Percentiles rank a stretch among this genome's conserved stretches.
Evolutionary conservation across 225 moss, liverwort and hornwort species (phyloP).

Genomic region (Straminergon stramineum): DNA sequence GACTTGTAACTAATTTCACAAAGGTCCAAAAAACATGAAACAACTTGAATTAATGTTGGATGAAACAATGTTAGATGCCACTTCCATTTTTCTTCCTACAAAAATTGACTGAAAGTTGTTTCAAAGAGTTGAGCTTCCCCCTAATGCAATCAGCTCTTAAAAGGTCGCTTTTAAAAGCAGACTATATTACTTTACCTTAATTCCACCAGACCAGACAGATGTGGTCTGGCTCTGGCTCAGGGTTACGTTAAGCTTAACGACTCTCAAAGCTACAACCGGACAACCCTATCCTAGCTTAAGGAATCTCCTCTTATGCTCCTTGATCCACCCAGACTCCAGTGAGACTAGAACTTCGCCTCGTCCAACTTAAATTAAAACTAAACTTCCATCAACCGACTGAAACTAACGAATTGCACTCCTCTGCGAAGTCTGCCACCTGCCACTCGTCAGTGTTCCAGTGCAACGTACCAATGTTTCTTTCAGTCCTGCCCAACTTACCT

Average conservation of each 20-base stretch:
- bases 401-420: not conserved
- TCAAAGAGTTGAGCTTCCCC: not conserved
- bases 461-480: not conserved
- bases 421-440: not conserved
- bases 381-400: not conserved
- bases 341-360: not conserved
- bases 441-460: not conserved
- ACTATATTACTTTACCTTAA: no score
- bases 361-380: not conserved
- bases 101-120: not conserved
- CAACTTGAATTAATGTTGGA: no score
- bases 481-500: not conserved
- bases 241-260: not conserved
- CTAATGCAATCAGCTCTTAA: not conserved
- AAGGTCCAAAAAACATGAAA: no score
- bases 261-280: no score
- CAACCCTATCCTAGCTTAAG: not conserved
- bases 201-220: not conserved
- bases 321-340: not conserved
- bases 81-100: no score
- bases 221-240: not conserved
- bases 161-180: not conserved
- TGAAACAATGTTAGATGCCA: not conserved
- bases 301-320: not conserved
- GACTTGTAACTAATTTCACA: no score